These are phyloP conservation scores for Filobasidium floriforme DNA, from an alignment of 768 basidiomycete genomes.

Conservation along the genomic window DNA sequence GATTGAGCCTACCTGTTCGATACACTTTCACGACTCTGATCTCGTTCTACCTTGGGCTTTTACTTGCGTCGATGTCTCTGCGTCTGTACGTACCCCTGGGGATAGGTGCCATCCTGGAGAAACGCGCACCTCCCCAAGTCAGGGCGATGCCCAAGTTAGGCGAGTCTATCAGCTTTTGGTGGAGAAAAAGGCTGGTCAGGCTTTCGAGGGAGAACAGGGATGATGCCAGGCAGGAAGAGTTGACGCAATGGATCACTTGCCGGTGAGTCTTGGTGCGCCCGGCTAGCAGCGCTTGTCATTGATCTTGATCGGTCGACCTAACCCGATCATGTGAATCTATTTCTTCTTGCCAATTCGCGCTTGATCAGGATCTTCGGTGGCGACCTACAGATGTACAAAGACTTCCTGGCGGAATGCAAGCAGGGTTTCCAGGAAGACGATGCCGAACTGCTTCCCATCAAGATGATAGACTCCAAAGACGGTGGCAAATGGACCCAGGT, in stretches of 20 bases:
- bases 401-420: constrained; percentile 83
- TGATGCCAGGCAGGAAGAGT: background rate
- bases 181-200: background rate
- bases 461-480: constrained; percentile 58
- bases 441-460: constrained; percentile 77
- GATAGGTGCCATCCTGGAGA: background rate
- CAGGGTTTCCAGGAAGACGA: constrained; percentile 79
- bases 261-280: background rate
- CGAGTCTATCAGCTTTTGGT: background rate
- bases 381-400: constrained; percentile 48
- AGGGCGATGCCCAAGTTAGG: background rate
- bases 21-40: too few species aligned
- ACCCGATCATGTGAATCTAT: too few species aligned
- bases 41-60: too few species aligned
- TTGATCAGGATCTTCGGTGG: background rate
- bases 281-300: too few species aligned
- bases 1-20: too few species aligned
- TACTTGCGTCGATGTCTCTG: too few species aligned
- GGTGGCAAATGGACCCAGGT: constrained; percentile 81
- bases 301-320: too few species aligned
- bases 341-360: too few species aligned
- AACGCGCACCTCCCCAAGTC: background rate
- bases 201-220: background rate
- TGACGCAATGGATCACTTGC: background rate
- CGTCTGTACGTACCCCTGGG: too few species aligned